These are phyloP conservation scores for Vinca minor DNA, from an alignment of 257 asterid species.

Conservation along the genomic window DNA sequence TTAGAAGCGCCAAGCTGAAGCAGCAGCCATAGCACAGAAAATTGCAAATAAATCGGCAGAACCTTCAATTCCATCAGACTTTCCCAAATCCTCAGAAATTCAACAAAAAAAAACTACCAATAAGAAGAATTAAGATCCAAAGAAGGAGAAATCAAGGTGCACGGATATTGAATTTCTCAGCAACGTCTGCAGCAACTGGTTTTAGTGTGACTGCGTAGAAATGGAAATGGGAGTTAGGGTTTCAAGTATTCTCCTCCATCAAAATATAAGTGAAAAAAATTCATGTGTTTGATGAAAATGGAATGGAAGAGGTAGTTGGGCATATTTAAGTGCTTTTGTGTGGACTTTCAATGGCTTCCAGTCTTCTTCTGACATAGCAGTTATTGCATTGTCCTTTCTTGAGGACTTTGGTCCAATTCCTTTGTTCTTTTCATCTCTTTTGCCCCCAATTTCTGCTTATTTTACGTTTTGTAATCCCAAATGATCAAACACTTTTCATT, in stretches of 20 bases:
- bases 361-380: conserved; percentile 1
- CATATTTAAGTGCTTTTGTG: background rate
- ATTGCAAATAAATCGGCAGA: conserved; percentile 4
- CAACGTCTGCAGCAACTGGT: background rate
- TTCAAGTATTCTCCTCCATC: background rate
- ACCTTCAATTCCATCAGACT: conserved; percentile 16
- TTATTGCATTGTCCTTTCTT: background rate
- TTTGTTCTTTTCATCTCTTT: too few species aligned
- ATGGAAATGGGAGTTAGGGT: conserved; percentile 1
- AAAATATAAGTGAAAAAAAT: background rate
- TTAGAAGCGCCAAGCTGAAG: conserved; percentile 20
- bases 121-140: background rate
- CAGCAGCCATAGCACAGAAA: conserved; percentile 12
- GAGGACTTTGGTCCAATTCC: too few species aligned
- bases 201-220: too few species aligned
- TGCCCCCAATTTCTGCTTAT: too few species aligned
- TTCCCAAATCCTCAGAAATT: conserved; percentile 3
- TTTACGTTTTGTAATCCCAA: too few species aligned
- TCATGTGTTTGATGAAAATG: background rate
- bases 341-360: background rate
- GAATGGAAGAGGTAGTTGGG: background rate
- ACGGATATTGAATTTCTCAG: background rate
- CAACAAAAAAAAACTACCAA: background rate
- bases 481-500: too few species aligned
- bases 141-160: background rate